Evolutionary conservation across 345 rosid species (phyloP).

Genomic region (Gossypium australe): DNA sequence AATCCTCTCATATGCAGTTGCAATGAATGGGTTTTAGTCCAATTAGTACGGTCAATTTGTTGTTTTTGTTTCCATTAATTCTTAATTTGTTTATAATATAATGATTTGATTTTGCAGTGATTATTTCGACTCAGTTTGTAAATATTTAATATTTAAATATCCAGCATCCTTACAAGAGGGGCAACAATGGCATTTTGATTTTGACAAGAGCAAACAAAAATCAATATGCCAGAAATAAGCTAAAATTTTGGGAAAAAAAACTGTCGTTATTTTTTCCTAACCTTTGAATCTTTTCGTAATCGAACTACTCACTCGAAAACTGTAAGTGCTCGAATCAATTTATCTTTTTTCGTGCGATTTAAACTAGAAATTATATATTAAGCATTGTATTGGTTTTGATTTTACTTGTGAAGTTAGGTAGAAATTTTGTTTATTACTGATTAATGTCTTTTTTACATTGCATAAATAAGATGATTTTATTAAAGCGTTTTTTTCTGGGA

Average conservation of each 20-base stretch:
- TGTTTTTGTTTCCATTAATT: too few relatives aligned
- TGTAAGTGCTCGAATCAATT: slow-evolving; percentile 18
- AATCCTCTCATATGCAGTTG: too few relatives aligned
- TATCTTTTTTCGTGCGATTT: not conserved
- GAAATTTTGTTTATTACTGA: not conserved
- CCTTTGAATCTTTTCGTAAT: slow-evolving; percentile 5
- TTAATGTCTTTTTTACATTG: slow-evolving; percentile 5
- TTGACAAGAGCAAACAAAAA: not conserved
- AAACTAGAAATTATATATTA: not conserved
- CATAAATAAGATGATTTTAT: not conserved
- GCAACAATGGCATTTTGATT: not conserved
- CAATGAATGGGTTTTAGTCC: too few relatives aligned
- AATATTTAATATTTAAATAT: too few relatives aligned
- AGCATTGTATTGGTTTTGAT: not conserved
- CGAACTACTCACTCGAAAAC: not conserved
- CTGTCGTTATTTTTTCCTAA: not conserved
- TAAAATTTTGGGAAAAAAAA: not conserved
- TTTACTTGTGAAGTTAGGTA: not conserved
- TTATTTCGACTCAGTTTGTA: too few relatives aligned
- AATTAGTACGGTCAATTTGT: too few relatives aligned
- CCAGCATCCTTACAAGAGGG: not conserved
- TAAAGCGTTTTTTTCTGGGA: not conserved
- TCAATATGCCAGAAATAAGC: not conserved
- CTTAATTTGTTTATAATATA: too few relatives aligned
- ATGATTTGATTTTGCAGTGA: too few relatives aligned